Evolutionary conservation across 495 filamentous ascomycete species (phyloP).

Genomic region (Jackrogersella minutella): DNA sequence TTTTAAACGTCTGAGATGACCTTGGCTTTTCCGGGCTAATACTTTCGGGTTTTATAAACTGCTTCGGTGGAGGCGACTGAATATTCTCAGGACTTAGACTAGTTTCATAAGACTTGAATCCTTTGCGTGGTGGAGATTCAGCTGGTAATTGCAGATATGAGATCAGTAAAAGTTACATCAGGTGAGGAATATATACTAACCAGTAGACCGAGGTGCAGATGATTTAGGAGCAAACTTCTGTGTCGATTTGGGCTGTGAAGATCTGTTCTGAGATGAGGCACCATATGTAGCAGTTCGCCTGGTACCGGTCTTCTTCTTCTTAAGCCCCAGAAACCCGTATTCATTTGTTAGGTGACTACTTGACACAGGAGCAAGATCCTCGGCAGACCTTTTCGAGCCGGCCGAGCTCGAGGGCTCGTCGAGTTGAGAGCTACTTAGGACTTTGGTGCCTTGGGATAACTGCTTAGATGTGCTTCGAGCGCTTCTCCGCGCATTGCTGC

Average conservation of each 20-base stretch:
- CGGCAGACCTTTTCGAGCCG: constrained; percentile 39
- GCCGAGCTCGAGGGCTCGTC: constrained; percentile 31
- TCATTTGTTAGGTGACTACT: constrained; percentile 17
- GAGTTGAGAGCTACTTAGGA: neutral
- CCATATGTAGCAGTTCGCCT: constrained; percentile 12
- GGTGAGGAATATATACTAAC: constrained; percentile 3
- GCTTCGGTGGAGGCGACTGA: neutral
- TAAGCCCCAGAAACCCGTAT: constrained; percentile 6
- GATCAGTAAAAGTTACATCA: constrained; percentile 4
- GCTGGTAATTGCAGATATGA: constrained; percentile 7
- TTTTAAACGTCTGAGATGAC: constrained; percentile 4
- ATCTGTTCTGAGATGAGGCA: constrained; percentile 22
- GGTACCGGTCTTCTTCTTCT: constrained; percentile 2
- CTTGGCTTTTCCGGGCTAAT: constrained; percentile 16
- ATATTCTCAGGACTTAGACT: constrained; percentile 9
- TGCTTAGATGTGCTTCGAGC: neutral
- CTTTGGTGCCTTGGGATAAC: neutral
- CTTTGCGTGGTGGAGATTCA: neutral
- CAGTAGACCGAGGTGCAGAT: constrained; percentile 5
- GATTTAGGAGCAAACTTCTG: constrained; percentile 21
- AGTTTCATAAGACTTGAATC: neutral
- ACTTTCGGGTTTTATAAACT: constrained; percentile 18
- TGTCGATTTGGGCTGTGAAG: constrained; percentile 26
- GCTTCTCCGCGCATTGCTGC: constrained; percentile 13
- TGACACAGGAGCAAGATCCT: constrained; percentile 6